Evolutionary conservation across 441 rosid genomes (phyloP).

Genomic region (Populus hybrid): DNA sequence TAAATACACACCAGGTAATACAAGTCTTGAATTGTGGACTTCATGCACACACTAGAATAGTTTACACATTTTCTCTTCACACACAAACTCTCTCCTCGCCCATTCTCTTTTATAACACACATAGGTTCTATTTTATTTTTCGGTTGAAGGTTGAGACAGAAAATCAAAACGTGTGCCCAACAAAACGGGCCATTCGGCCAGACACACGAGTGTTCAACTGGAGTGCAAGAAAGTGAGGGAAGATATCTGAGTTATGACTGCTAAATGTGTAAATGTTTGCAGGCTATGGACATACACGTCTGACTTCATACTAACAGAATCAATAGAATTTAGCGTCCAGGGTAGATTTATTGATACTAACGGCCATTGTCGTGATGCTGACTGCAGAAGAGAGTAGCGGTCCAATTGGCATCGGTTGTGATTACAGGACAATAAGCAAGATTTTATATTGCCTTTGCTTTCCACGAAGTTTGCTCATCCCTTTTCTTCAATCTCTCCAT

Average conservation of each 20-base stretch:
- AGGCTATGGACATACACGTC: not conserved
- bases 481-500: not conserved
- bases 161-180: too few species aligned
- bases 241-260: not conserved
- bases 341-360: not conserved
- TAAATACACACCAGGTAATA: too few species aligned
- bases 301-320: not conserved
- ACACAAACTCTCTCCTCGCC: too few species aligned
- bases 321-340: not conserved
- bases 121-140: too few species aligned
- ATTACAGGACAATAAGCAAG: not conserved
- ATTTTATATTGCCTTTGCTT: not conserved
- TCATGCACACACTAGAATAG: too few species aligned
- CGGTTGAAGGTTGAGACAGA: too few species aligned
- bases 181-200: conserved; percentile 48
- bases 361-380: not conserved
- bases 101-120: too few species aligned
- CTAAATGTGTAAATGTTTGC: not conserved
- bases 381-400: not conserved
- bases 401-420: not conserved
- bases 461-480: not conserved
- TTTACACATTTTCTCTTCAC: too few species aligned
- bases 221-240: not conserved
- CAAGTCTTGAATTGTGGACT: too few species aligned
- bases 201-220: conserved; percentile 45